A percentile compares a stretch with the other conserved stretches of the same genome.
Conservation (phyloP, 805 yeast species). For the Starmera quercuum region DNA sequence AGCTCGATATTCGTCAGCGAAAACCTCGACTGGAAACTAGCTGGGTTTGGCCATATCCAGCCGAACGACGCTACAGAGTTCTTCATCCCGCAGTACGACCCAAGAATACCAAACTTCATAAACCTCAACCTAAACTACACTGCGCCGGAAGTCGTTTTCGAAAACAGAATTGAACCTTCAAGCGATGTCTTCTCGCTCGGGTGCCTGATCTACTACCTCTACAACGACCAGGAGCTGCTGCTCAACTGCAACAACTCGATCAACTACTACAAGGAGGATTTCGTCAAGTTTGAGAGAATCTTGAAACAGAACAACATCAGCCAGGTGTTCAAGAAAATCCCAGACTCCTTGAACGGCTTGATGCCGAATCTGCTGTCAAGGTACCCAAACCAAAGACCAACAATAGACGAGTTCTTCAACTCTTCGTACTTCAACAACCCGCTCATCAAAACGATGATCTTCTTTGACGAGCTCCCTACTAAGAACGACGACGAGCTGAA, state of each 20-base stretch:
- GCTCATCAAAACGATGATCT: conserved; percentile 69
- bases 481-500: conserved; percentile 60
- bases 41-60: conserved; percentile 61
- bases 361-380: conserved; percentile 49
- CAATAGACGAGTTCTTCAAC: conserved; percentile 61
- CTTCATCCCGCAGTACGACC: conserved; percentile 64
- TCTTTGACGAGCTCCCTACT: conserved; percentile 77
- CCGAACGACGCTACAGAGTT: conserved; percentile 48
- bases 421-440: conserved; percentile 78
- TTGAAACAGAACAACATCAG: conserved; percentile 29
- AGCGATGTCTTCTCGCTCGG: conserved; percentile 87
- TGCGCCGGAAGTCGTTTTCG: conserved; percentile 79
- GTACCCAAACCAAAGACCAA: conserved; percentile 47
- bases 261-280: conserved; percentile 54
- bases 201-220: conserved; percentile 62
- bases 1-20: conserved; percentile 67
- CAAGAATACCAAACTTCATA: conserved; percentile 66
- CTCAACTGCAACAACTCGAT: conserved; percentile 44
- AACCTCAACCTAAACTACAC: conserved; percentile 65
- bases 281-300: conserved; percentile 39
- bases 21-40: conserved; percentile 89
- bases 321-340: conserved; percentile 49
- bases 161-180: conserved; percentile 51
- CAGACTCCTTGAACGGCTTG: conserved; percentile 39
- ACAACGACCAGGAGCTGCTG: conserved; percentile 42